phyloP scores from a whole-genome alignment of 176 grass and related monocot genomes.

The Oryza glaberrima region DNA sequence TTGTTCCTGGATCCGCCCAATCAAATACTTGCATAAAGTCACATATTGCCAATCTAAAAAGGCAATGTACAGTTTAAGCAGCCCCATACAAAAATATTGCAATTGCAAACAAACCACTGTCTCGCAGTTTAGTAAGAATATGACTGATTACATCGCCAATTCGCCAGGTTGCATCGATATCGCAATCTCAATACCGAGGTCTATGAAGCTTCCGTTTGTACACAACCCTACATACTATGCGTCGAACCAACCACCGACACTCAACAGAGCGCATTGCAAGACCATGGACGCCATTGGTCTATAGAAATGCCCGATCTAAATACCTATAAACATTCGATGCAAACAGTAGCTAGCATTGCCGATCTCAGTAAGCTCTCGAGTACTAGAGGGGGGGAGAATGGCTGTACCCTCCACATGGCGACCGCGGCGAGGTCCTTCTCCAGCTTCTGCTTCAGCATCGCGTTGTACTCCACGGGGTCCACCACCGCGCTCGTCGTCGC shows the following conservation, averaged over 20 bases:
- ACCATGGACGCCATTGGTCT: background rate
- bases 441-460: constrained; percentile 86
- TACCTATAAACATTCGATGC: constrained; percentile 1
- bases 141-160: too few species aligned
- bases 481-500: constrained; percentile 19
- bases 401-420: constrained; percentile 81
- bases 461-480: constrained; percentile 76
- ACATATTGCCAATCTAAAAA: background rate
- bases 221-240: background rate
- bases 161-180: too few species aligned
- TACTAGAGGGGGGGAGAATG: background rate
- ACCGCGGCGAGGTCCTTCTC: constrained; percentile 86
- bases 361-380: background rate
- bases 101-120: background rate
- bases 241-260: background rate
- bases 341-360: constrained; percentile 10
- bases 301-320: background rate
- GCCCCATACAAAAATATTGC: background rate
- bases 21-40: background rate
- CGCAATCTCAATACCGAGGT: background rate
- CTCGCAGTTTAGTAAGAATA: background rate
- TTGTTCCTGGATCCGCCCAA: background rate
- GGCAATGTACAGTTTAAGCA: background rate
- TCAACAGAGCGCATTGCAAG: background rate
- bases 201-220: background rate